phyloP scores from a whole-genome alignment of 139 green algal species.

The Protoeuglena noctilucae region DNA sequence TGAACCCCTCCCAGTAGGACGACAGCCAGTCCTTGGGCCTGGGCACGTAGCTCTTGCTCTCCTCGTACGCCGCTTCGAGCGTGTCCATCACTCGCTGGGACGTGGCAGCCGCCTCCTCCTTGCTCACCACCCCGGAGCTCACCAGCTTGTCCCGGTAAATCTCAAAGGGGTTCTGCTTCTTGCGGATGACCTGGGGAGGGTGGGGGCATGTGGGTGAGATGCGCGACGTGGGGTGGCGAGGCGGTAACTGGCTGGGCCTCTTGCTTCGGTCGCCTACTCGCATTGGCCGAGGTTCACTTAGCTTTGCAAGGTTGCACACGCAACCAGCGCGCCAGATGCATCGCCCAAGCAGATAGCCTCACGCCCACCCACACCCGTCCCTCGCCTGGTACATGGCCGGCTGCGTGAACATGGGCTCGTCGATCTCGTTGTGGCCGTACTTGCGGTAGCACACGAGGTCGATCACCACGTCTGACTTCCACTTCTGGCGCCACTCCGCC shows the following conservation, averaged over 20 bases:
- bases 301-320: too few relatives aligned
- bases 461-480: conserved; percentile 82
- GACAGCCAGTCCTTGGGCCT: conserved; percentile 68
- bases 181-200: conserved; percentile 1
- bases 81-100: conserved; percentile 40
- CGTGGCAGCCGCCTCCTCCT: conserved; percentile 54
- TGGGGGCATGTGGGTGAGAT: too few relatives aligned
- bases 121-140: conserved; percentile 34
- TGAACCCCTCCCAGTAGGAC: conserved; percentile 83
- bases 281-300: too few relatives aligned
- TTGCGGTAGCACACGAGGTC: conserved; percentile 83
- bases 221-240: too few relatives aligned
- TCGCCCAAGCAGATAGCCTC: not conserved
- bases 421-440: conserved; percentile 95
- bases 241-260: too few relatives aligned
- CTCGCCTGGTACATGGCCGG: conserved; percentile 88
- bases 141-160: conserved; percentile 68
- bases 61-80: conserved; percentile 65
- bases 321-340: too few relatives aligned
- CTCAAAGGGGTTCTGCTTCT: conserved; percentile 47
- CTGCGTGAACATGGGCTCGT: conserved; percentile 97
- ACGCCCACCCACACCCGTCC: too few relatives aligned
- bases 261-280: too few relatives aligned
- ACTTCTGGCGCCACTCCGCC: conserved; percentile 79
- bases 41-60: conserved; percentile 62